These are phyloP conservation scores for Calocybe gangraenosa DNA, from an alignment of 768 basidiomycete genomes.

Conservation along the genomic window DNA sequence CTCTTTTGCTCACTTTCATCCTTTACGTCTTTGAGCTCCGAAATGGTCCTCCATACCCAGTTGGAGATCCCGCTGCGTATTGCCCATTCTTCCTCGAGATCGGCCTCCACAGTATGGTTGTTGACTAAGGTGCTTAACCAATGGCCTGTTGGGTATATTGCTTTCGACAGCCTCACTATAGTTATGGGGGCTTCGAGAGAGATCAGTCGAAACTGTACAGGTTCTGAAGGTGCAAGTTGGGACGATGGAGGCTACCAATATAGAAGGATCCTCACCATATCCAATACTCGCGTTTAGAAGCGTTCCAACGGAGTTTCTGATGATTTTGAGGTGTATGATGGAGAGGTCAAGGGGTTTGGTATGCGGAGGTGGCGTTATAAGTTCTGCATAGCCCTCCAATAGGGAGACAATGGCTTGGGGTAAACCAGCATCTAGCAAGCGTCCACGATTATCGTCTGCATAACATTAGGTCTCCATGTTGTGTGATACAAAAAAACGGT, in stretches of 20 bases:
- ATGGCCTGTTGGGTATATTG: conserved; percentile 68
- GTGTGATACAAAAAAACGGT: conserved; percentile 1
- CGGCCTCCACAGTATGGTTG: conserved; percentile 20
- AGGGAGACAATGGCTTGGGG: conserved; percentile 64
- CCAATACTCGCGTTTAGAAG: conserved; percentile 75
- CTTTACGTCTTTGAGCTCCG: conserved; percentile 66
- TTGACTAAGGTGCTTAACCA: conserved; percentile 41
- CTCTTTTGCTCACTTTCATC: conserved; percentile 52
- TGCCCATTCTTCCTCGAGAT: conserved; percentile 54
- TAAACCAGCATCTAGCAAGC: conserved; percentile 65
- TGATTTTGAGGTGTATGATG: conserved; percentile 61
- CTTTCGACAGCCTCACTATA: conserved; percentile 60
- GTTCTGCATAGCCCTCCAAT: conserved; percentile 64
- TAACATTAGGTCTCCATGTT: conserved; percentile 1
- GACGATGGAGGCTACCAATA: background rate
- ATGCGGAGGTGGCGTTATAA: conserved; percentile 29
- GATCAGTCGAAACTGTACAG: conserved; percentile 63
- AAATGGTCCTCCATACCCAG: conserved; percentile 78
- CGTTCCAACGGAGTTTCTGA: conserved; percentile 76
- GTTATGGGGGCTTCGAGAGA: conserved; percentile 67
- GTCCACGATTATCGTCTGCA: conserved; percentile 71
- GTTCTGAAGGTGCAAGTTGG: conserved; percentile 43
- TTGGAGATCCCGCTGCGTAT: conserved; percentile 60
- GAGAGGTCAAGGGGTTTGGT: conserved; percentile 46
- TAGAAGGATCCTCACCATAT: conserved; percentile 48